These are phyloP conservation scores for Perkinsus olseni DNA, from an alignment of 169 alveolate genomes.

Conservation along the genomic window DNA sequence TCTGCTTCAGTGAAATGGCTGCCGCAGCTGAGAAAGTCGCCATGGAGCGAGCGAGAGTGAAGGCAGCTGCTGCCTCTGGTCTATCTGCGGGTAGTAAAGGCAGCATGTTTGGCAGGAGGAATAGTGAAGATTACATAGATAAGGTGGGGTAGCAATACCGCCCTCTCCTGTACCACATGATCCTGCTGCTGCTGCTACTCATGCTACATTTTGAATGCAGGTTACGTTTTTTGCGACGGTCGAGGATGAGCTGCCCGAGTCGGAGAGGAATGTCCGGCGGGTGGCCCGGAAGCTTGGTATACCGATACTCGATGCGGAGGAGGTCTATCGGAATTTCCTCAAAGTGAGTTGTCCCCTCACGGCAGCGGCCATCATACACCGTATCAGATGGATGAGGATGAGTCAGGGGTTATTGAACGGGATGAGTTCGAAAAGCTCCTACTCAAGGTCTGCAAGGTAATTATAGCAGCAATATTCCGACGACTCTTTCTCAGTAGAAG, in stretches of 20 bases:
- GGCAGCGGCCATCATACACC: not conserved
- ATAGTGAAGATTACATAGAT: not conserved
- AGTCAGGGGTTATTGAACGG: not conserved
- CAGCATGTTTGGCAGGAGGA: not conserved
- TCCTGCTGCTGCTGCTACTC: too few species aligned
- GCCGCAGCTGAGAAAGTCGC: not conserved
- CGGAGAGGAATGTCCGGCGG: not conserved
- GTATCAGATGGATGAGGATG: not conserved
- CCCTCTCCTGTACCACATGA: too few species aligned
- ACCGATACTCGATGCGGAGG: not conserved
- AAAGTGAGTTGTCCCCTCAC: not conserved
- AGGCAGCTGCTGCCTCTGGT: not conserved
- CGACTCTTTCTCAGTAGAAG: not conserved
- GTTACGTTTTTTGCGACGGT: not conserved
- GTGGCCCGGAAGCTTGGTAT: not conserved
- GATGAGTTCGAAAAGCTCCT: not conserved
- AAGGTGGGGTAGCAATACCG: too few species aligned
- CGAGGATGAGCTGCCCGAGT: not conserved
- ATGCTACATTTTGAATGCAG: not conserved
- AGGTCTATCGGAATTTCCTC: not conserved
- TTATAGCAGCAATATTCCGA: too few species aligned
- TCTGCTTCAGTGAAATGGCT: not conserved
- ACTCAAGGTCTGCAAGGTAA: not conserved
- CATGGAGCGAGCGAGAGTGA: not conserved
- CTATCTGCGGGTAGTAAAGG: not conserved